These are phyloP conservation scores for Phylloporus sp. DNA, from an alignment of 1,284 basidiomycete genomes.

Conservation along the genomic window DNA sequence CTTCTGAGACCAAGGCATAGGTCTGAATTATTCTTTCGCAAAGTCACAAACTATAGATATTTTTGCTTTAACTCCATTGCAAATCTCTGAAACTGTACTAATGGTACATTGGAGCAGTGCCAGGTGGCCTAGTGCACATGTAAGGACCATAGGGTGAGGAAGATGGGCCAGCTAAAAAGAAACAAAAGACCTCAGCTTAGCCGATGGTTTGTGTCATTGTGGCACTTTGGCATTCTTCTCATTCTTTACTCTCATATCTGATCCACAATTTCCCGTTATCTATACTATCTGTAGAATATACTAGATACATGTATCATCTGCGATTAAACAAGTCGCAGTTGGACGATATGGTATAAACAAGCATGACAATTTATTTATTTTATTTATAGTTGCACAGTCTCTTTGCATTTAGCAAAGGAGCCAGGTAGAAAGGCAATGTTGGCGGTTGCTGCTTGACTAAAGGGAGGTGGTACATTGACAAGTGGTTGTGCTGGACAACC, in stretches of 20 bases:
- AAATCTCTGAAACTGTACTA: too few relatives aligned
- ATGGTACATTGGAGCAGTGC: too few relatives aligned
- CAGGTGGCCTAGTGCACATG: too few relatives aligned
- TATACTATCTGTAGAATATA: constrained; percentile 31
- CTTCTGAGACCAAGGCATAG: too few relatives aligned
- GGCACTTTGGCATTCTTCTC: too few relatives aligned
- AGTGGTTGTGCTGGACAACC: constrained; percentile 38
- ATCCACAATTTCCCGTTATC: constrained; percentile 5
- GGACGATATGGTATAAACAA: not conserved
- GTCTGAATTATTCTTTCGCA: too few relatives aligned
- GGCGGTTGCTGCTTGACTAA: constrained; percentile 36
- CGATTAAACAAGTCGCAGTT: constrained; percentile 10
- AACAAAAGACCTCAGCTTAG: constrained; percentile 55
- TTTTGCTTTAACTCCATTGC: too few relatives aligned
- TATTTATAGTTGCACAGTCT: constrained; percentile 27
- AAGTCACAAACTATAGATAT: too few relatives aligned
- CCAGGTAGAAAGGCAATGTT: constrained; percentile 64
- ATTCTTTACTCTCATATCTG: too few relatives aligned
- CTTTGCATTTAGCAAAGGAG: constrained; percentile 58
- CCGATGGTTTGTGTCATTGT: not conserved
- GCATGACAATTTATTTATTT: too few relatives aligned
- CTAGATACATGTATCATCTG: constrained; percentile 13
- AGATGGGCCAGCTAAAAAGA: constrained; percentile 73
- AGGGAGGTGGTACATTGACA: constrained; percentile 38
- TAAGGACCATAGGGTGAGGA: too few relatives aligned